A percentile compares a stretch with the other conserved stretches of the same genome.
These are phyloP conservation scores for Populus tremula DNA, from an alignment of 345 rosid genomes.

Conservation along the genomic window DNA sequence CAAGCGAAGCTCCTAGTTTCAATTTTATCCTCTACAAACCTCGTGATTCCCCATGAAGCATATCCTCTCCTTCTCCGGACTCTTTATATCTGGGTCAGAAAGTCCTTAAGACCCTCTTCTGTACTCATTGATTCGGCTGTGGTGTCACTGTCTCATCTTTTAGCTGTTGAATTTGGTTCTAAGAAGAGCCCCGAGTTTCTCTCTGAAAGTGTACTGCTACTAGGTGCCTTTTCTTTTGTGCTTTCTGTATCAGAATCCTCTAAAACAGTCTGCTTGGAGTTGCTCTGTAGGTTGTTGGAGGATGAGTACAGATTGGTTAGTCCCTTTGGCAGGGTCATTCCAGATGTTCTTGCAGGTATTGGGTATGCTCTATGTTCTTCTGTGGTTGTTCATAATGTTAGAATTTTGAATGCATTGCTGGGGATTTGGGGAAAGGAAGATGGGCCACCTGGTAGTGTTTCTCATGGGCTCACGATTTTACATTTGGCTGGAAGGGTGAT, in stretches of 20 bases:
- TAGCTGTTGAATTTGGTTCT: conserved; percentile 26
- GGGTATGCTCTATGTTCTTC: conserved; percentile 78
- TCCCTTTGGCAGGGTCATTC: conserved; percentile 36
- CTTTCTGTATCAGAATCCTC: conserved; percentile 49
- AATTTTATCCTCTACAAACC: conserved; percentile 46
- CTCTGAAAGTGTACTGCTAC: conserved; percentile 58
- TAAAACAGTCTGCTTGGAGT: conserved; percentile 53
- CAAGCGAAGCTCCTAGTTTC: conserved; percentile 86
- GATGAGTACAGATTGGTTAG: conserved; percentile 40
- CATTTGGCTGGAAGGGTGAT: conserved; percentile 84
- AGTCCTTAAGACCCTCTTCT: conserved; percentile 65
- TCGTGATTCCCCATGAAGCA: conserved; percentile 51
- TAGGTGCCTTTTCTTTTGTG: conserved; percentile 67
- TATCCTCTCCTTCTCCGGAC: conserved; percentile 58
- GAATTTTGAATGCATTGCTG: conserved; percentile 52
- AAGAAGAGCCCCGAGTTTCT: conserved; percentile 44
- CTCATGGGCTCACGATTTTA: conserved; percentile 65
- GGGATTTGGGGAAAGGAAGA: conserved; percentile 58
- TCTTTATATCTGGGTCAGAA: conserved; percentile 87
- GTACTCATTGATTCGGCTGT: conserved; percentile 57
- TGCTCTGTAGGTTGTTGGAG: conserved; percentile 59
- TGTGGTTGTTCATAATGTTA: conserved; percentile 35
- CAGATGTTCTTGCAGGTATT: conserved; percentile 71
- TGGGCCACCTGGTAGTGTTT: too few species aligned
- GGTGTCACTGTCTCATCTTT: conserved; percentile 46